Percentiles rank a stretch among this genome's conserved stretches.
These are phyloP conservation scores for Butyriboletus appendiculatus DNA, from an alignment of 1,284 basidiomycete genomes.

Conservation along the genomic window DNA sequence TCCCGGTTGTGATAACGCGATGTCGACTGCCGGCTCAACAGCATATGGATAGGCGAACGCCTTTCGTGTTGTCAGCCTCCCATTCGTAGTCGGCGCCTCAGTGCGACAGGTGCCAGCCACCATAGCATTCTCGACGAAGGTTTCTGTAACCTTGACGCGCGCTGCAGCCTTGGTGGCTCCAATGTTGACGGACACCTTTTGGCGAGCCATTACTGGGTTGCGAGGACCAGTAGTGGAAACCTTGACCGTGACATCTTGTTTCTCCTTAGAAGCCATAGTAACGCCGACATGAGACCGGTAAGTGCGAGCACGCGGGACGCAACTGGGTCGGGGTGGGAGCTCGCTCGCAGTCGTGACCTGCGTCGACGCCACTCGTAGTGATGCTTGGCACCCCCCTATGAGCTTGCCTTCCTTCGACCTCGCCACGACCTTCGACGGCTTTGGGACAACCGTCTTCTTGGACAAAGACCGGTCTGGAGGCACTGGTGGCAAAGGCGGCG, in stretches of 20 bases:
- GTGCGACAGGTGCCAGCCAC: background rate
- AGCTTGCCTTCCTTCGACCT: background rate
- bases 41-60: background rate
- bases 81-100: background rate
- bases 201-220: background rate
- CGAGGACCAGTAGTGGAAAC: background rate
- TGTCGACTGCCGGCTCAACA: background rate
- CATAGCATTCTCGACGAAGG: background rate
- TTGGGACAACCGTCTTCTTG: background rate
- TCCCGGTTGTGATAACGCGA: background rate
- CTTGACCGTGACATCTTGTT: background rate
- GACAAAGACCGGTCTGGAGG: too few species aligned
- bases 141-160: background rate
- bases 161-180: too few species aligned
- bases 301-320: background rate
- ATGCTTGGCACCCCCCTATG: rapidly evolving
- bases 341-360: background rate
- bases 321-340: background rate
- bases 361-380: background rate
- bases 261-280: background rate
- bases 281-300: background rate
- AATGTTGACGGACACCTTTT: background rate
- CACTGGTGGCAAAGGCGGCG: background rate
- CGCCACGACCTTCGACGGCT: background rate
- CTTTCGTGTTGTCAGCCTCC: background rate